Evolutionary conservation across 163 green algal species (phyloP).

Genomic region (Scenedesmus sp.): DNA sequence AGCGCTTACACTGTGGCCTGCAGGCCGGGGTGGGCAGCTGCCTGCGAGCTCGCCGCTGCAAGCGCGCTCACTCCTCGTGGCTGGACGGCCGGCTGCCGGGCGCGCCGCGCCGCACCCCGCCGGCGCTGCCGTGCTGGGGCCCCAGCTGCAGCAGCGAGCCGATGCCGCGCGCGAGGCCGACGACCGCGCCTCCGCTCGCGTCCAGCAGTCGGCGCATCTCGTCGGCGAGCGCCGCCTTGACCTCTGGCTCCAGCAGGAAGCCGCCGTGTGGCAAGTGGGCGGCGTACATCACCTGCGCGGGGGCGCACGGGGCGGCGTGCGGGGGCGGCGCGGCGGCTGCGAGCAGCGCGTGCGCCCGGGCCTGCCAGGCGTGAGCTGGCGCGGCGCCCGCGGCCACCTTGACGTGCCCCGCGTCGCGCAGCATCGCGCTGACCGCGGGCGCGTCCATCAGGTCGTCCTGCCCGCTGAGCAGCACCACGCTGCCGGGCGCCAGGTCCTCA

Average conservation of each 20-base stretch:
- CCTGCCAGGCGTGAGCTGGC: too few species aligned
- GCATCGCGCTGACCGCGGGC: conserved; percentile 34
- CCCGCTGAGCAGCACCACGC: conserved; percentile 39
- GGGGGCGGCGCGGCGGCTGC: too few species aligned
- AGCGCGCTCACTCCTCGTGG: too few species aligned
- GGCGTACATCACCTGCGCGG: conserved; percentile 44
- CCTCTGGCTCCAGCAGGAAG: conserved; percentile 37
- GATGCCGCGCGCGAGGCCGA: conserved; percentile 24
- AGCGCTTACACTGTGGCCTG: too few species aligned
- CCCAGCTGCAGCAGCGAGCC: too few species aligned
- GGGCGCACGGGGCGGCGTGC: too few species aligned
- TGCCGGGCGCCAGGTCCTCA: conserved; percentile 32
- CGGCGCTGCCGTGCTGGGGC: too few species aligned
- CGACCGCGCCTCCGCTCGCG: conserved; percentile 32
- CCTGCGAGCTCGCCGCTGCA: too few species aligned
- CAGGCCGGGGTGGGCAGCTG: too few species aligned
- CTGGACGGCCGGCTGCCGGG: too few species aligned
- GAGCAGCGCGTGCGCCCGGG: too few species aligned
- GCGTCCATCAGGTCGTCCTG: conserved; percentile 44
- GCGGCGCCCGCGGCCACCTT: conserved; percentile 29
- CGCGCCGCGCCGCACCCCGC: too few species aligned
- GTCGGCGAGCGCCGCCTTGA: conserved; percentile 34
- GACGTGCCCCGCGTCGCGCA: conserved; percentile 17
- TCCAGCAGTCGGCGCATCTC: conserved; percentile 38
- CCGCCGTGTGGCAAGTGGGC: conserved; percentile 12